Base-by-base conservation (phyloP, 192 early-diverging fungal species). In the Spizellomyces sp. region DNA sequence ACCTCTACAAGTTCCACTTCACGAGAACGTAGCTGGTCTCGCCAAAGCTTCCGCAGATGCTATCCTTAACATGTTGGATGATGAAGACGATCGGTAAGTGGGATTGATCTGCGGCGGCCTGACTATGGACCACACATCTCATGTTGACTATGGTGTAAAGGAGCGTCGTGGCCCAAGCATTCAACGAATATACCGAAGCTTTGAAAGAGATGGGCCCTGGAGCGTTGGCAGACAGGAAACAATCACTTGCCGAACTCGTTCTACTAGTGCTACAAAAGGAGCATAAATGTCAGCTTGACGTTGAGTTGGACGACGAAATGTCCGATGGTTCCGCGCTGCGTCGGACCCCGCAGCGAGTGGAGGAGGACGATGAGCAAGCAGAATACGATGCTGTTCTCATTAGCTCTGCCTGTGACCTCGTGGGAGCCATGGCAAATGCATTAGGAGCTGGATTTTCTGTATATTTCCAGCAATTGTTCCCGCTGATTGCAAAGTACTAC, bases 361-460 rank as follows among this genome's bases (percentile, higher is more conserved):
- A 83, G 59, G 93, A 92, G 58, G 91, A 94, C 27, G 93, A 93
- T 59, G 94, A 95, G 59, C 83, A 92, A 76, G 90, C 91, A 2
- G 93, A 96, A 75, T 87, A 86, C 60, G 95, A 95, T 66, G 88
- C 92, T 21, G 61, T 95, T 61, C 82, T 94, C 45, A 92, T 95
- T 57, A 84, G 86, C 63, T 78, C 88, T 5, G 92, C 93, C 10
- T 89, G 89, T 48, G 95, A 96, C 78, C 83, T 93, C 58, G 90
- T 94, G 63, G 92, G 86, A 12, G 90, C 88, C 36, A 76, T 95
- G 64, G 88, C 91, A 63, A 80, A 79, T 48, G 90, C 86, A 17
- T 75, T 95, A 69, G 93, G 93, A 19, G 83, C 85, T 5, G 85
- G 83, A 61, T 96, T 94, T 75, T 87, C 85, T 45, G 76, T 82